Evolutionary conservation across 2,329 filamentous ascomycete genomes (phyloP).

Genomic region (Mycocentrospora acerina): DNA sequence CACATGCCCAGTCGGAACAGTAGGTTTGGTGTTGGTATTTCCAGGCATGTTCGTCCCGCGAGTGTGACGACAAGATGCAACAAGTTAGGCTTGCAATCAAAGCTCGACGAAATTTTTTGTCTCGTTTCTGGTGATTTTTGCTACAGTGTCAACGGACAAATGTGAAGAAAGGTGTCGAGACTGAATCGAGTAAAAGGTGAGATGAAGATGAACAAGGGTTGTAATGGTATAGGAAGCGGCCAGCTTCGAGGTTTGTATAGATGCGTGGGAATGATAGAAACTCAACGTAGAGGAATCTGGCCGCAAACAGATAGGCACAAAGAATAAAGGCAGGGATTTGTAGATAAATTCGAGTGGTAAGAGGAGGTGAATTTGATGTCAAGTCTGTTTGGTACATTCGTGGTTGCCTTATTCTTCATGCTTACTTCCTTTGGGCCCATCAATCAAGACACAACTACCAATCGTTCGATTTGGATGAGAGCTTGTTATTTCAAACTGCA

Average conservation of each 20-base stretch:
- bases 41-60: constrained; percentile 2
- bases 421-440: no score
- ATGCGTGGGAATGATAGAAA: neutral
- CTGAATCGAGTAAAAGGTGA: neutral
- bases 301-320: constrained; percentile 3
- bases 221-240: constrained; percentile 5
- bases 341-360: constrained; percentile 7
- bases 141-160: neutral
- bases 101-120: neutral
- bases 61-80: no score
- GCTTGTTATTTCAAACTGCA: no score
- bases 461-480: no score
- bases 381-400: no score
- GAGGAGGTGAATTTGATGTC: neutral
- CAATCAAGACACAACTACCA: no score
- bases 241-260: constrained; percentile 12
- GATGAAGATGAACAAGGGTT: neutral
- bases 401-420: no score
- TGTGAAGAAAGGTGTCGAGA: neutral
- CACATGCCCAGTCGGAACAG: neutral
- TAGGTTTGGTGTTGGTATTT: neutral
- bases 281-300: constrained; percentile 14
- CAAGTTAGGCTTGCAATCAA: neutral
- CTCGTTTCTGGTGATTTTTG: neutral
- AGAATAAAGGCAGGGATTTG: constrained; percentile 10